Conservation (phyloP, 176 grass and related monocot genomes). For the Musa itinerans region DNA sequence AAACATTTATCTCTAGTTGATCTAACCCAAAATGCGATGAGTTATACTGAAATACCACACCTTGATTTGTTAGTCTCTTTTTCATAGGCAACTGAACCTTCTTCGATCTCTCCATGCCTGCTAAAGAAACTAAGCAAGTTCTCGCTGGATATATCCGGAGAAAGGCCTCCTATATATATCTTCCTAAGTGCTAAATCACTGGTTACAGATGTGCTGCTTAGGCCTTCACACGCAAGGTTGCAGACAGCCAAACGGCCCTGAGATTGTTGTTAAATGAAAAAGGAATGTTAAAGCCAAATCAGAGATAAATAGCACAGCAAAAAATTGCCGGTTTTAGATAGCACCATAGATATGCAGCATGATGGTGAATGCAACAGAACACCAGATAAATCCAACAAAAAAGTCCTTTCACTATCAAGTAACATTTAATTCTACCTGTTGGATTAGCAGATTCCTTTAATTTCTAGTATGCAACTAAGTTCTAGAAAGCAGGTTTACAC, state of each 20-base stretch:
- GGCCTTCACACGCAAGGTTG: constrained; percentile 18
- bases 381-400: too few species aligned
- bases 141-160: constrained; percentile 12
- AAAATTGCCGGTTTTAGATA: background rate
- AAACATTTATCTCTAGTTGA: background rate
- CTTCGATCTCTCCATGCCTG: constrained; percentile 13
- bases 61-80: constrained; percentile 18
- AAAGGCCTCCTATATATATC: constrained; percentile 16
- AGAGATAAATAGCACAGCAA: background rate
- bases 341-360: too few species aligned
- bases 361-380: too few species aligned
- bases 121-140: constrained; percentile 12
- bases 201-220: background rate
- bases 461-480: too few species aligned
- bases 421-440: too few species aligned
- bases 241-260: constrained; percentile 13
- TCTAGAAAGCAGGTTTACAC: too few species aligned
- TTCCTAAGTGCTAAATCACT: constrained; percentile 9
- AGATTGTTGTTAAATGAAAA: background rate
- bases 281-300: background rate
- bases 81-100: constrained; percentile 19
- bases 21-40: background rate
- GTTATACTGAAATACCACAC: background rate
- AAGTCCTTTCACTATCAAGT: too few species aligned
- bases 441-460: too few species aligned